These are phyloP conservation scores for Dactylellina leptospora DNA, from an alignment of 2,329 filamentous ascomycete species.

Conservation along the genomic window DNA sequence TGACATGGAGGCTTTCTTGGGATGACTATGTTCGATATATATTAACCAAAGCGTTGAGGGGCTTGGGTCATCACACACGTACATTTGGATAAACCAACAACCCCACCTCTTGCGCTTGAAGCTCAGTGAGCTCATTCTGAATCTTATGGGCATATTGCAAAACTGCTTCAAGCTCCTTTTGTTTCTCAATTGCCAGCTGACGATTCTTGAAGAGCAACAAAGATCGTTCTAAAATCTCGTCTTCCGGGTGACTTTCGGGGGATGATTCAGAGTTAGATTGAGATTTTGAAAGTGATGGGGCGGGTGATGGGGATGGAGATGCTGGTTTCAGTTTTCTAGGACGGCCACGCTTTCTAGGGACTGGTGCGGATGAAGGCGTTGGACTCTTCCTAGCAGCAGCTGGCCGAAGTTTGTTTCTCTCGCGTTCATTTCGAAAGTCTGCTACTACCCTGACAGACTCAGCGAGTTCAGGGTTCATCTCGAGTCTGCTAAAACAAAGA, in stretches of 20 bases:
- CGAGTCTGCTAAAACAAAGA: too few species aligned
- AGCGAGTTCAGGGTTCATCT: neutral
- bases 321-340: constrained; percentile 8
- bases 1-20: neutral
- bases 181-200: neutral
- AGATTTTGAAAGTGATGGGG: too few species aligned
- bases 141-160: neutral
- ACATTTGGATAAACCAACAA: neutral
- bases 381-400: neutral
- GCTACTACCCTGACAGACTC: neutral
- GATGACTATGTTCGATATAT: neutral
- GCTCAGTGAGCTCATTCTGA: neutral
- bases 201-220: neutral
- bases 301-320: constrained; percentile 1
- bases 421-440: constrained; percentile 10
- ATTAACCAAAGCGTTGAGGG: too few species aligned
- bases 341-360: constrained; percentile 14
- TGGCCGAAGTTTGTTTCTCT: constrained; percentile 9
- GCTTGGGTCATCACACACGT: too few species aligned
- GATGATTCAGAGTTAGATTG: too few species aligned
- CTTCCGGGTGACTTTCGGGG: too few species aligned
- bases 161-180: neutral
- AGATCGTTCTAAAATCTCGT: neutral
- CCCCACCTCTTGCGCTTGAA: neutral
- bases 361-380: neutral